Conservation (phyloP, 1,284 basidiomycete genomes). For the Microbotryum saponariae region DNA sequence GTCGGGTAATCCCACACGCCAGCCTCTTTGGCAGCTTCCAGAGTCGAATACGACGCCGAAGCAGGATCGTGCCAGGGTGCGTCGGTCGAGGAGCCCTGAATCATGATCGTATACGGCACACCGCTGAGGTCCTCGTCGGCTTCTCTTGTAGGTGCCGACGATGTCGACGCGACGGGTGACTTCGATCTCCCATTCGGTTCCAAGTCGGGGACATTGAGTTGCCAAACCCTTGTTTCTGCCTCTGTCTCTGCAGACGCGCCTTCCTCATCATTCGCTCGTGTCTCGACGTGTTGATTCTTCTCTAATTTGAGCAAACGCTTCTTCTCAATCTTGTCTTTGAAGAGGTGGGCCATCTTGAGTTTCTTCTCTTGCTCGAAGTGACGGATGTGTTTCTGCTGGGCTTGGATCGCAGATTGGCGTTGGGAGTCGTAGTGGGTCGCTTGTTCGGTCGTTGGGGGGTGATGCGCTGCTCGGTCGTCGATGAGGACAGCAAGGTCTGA, state of each 20-base stretch:
- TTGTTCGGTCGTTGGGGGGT: conserved; percentile 48
- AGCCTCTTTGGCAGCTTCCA: conserved; percentile 56
- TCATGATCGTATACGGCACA: conserved; percentile 36
- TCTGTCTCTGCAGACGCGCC: no score
- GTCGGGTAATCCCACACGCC: conserved; percentile 74
- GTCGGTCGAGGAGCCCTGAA: conserved; percentile 53
- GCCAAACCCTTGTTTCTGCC: no score
- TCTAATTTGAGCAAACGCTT: conserved; percentile 47
- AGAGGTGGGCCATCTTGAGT: conserved; percentile 43
- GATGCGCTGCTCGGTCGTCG: conserved; percentile 60
- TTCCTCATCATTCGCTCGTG: no score
- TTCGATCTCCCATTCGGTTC: neutral
- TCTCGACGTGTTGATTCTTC: conserved; percentile 35
- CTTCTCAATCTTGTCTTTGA: conserved; percentile 46
- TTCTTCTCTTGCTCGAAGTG: conserved; percentile 43
- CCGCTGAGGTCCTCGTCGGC: conserved; percentile 8
- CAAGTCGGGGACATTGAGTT: no score
- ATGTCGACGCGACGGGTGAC: conserved; percentile 24
- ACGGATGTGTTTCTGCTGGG: conserved; percentile 48
- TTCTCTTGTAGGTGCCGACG: conserved; percentile 3
- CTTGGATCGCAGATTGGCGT: conserved; percentile 46
- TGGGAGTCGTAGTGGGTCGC: conserved; percentile 19
- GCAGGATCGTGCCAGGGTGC: conserved; percentile 55
- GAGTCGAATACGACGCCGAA: conserved; percentile 49
- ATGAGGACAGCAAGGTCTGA: conserved; percentile 69